phyloP scores from a whole-genome alignment of 2,329 filamentous ascomycete species.

The Chaetomium sp. region DNA sequence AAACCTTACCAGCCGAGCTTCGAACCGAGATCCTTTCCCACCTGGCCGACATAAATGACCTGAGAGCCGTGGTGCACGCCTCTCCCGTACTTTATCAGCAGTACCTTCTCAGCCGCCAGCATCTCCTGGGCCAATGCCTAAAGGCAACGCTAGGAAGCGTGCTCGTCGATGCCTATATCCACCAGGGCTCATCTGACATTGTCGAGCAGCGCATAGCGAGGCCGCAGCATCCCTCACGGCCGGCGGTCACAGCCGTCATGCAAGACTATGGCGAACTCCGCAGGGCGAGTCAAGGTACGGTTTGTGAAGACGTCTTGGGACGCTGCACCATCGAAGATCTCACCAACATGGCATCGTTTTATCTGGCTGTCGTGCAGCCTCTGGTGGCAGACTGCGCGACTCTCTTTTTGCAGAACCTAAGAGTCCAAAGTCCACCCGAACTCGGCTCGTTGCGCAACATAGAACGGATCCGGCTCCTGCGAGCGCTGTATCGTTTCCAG shows the following conservation, averaged over 20 bases:
- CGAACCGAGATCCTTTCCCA: neutral
- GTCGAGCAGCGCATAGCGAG: neutral
- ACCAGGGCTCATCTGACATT: slow-evolving; percentile 7
- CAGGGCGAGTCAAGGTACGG: neutral
- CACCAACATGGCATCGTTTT: neutral
- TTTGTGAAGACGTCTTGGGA: neutral
- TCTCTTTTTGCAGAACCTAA: slow-evolving; percentile 6
- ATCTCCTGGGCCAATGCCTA: neutral
- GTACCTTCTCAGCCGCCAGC: neutral
- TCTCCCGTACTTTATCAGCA: slow-evolving; percentile 7
- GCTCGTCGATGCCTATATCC: slow-evolving; percentile 24
- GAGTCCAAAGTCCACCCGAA: neutral
- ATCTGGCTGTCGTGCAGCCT: neutral
- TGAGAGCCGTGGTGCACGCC: neutral
- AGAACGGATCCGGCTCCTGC: slow-evolving; percentile 11
- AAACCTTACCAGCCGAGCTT: slow-evolving; percentile 2
- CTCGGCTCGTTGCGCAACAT: neutral
- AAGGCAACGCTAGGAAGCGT: slow-evolving; percentile 27
- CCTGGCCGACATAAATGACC: neutral
- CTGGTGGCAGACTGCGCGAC: neutral
- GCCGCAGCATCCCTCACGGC: neutral
- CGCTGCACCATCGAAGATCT: neutral
- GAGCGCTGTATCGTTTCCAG: slow-evolving; percentile 30
- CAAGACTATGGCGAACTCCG: neutral
- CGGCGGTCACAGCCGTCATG: neutral